These are phyloP conservation scores for Pseudovirgaria hyperparasitica DNA, from an alignment of 2,329 filamentous ascomycete species.

Conservation along the genomic window DNA sequence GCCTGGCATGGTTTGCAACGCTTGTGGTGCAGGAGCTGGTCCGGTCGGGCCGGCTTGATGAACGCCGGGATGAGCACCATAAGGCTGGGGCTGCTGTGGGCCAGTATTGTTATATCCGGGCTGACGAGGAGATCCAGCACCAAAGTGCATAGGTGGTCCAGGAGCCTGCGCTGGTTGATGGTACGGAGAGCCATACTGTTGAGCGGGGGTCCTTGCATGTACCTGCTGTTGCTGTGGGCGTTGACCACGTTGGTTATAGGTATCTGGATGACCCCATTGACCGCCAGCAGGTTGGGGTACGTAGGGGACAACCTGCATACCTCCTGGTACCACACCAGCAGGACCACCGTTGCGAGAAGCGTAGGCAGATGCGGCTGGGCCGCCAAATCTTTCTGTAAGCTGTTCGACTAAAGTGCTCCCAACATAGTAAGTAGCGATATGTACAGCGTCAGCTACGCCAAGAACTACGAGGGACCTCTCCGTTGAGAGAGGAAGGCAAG, in stretches of 20 bases:
- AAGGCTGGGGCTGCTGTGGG: constrained; percentile 62
- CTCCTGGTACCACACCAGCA: constrained; percentile 84
- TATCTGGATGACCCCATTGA: constrained; percentile 78
- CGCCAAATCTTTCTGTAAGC: constrained; percentile 90
- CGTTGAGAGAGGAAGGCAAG: constrained; percentile 84
- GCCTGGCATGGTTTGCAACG: constrained; percentile 62
- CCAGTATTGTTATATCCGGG: constrained; percentile 66
- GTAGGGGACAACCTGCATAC: constrained; percentile 99
- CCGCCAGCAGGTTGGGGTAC: constrained; percentile 85
- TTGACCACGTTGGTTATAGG: constrained; percentile 63
- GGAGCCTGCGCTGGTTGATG: constrained; percentile 35
- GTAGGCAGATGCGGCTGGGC: constrained; percentile 93
- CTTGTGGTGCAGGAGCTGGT: constrained; percentile 60
- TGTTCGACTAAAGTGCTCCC: constrained; percentile 97
- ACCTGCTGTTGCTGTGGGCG: constrained; percentile 52
- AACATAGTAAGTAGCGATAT: constrained; percentile 98
- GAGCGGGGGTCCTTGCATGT: constrained; percentile 66
- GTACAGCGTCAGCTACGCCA: constrained; percentile 93
- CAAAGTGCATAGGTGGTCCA: constrained; percentile 67
- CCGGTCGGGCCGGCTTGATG: constrained; percentile 35
- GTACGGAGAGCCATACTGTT: constrained; percentile 57
- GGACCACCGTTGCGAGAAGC: constrained; percentile 89
- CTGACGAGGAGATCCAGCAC: constrained; percentile 53
- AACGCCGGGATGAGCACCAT: constrained; percentile 52
- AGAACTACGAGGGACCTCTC: constrained; percentile 97